These are phyloP conservation scores for Mimosa pudica DNA, from an alignment of 306 rosid genomes.

Conservation along the genomic window DNA sequence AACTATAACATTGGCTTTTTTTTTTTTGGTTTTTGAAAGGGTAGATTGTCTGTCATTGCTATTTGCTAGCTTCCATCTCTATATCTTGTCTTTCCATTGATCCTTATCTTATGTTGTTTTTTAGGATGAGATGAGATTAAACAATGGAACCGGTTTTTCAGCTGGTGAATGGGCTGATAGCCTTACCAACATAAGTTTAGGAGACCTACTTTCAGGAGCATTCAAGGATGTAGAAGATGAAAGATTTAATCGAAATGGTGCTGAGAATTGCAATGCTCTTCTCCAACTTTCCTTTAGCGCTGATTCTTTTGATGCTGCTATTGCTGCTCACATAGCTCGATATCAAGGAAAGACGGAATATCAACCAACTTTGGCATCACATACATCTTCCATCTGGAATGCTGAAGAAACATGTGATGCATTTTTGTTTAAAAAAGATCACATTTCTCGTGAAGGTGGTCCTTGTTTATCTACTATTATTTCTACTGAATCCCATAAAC, in stretches of 20 bases:
- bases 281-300: slow-evolving; percentile 86
- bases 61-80: slow-evolving; percentile 24
- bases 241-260: slow-evolving; percentile 47
- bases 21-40: slow-evolving; percentile 33
- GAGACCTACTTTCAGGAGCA: slow-evolving; percentile 73
- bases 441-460: slow-evolving; percentile 36
- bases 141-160: slow-evolving; percentile 64
- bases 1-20: slow-evolving; percentile 1
- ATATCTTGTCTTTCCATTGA: slow-evolving; percentile 19
- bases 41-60: slow-evolving; percentile 14
- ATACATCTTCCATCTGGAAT: slow-evolving; percentile 89
- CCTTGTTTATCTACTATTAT: slow-evolving; percentile 48
- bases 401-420: slow-evolving; percentile 97
- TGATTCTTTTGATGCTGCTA: slow-evolving; percentile 98
- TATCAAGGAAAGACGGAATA: slow-evolving; percentile 67
- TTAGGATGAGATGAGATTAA: slow-evolving; percentile 67
- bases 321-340: slow-evolving; percentile 90
- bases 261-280: slow-evolving; percentile 55
- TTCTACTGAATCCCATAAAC: slow-evolving; percentile 45
- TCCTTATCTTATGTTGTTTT: slow-evolving; percentile 23
- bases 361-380: slow-evolving; percentile 57
- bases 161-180: slow-evolving; percentile 98
- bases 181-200: slow-evolving; percentile 89
- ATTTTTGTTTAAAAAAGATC: slow-evolving; percentile 70
- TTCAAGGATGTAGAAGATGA: slow-evolving; percentile 61